These are phyloP conservation scores for Monosiga brevicollis DNA, from an alignment of 78 protist species.

Conservation along the genomic window DNA sequence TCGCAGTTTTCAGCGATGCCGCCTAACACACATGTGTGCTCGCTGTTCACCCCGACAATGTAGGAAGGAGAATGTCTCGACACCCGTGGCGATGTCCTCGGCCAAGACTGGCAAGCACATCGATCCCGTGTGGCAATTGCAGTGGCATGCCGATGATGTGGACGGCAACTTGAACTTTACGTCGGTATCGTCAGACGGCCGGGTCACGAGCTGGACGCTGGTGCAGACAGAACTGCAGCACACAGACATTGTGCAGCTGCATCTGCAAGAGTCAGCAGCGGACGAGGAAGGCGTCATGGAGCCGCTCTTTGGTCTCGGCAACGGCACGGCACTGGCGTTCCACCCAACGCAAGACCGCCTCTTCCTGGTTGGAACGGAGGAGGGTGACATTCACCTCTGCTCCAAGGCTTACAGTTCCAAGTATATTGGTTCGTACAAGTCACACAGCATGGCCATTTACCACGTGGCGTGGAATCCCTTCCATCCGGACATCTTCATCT, in stretches of 20 bases:
- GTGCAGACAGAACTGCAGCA: constrained; percentile 47
- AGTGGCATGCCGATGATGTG: constrained; percentile 55
- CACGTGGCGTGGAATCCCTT: constrained; percentile 58
- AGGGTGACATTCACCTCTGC: constrained; percentile 64
- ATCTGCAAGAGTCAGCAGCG: background rate
- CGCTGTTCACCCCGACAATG: too few species aligned
- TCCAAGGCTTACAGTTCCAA: constrained; percentile 61
- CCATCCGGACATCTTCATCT: constrained; percentile 54
- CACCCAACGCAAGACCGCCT: constrained; percentile 24
- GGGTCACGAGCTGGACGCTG: constrained; percentile 63
- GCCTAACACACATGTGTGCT: too few species aligned
- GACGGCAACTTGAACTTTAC: constrained; percentile 41
- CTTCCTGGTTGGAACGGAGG: constrained; percentile 77
- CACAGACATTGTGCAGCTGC: constrained; percentile 23
- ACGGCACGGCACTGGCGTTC: constrained; percentile 60
- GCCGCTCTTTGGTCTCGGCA: constrained; percentile 47
- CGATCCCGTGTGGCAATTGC: constrained; percentile 70
- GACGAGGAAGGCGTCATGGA: constrained; percentile 15
- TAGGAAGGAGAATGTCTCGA: constrained; percentile 8
- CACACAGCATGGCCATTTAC: constrained; percentile 70
- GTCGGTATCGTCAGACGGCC: constrained; percentile 67
- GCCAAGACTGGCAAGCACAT: constrained; percentile 69
- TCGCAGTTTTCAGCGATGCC: too few species aligned
- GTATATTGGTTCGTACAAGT: constrained; percentile 46
- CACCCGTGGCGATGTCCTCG: constrained; percentile 35